These are phyloP conservation scores for Aspergillus melleus DNA, from an alignment of 2,329 filamentous ascomycete species.

Conservation along the genomic window DNA sequence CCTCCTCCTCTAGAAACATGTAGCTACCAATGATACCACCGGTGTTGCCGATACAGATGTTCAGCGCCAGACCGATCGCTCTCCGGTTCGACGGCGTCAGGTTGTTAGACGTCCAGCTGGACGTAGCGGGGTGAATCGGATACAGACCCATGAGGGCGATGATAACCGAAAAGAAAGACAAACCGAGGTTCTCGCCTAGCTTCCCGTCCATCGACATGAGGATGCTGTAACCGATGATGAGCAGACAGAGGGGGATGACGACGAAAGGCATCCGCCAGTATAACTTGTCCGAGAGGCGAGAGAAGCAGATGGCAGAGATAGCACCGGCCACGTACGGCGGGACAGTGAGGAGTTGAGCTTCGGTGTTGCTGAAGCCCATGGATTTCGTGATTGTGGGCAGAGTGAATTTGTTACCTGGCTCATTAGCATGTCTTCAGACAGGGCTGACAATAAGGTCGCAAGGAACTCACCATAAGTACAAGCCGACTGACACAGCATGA, in stretches of 20 bases:
- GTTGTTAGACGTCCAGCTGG: constrained; percentile 29
- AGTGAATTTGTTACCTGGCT: constrained; percentile 36
- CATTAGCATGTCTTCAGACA: constrained; percentile 16
- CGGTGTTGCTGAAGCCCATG: constrained; percentile 36
- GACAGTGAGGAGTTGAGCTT: constrained; percentile 33
- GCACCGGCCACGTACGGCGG: constrained; percentile 29
- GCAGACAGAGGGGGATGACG: constrained; percentile 14
- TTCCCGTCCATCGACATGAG: constrained; percentile 24
- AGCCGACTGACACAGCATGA: constrained; percentile 25
- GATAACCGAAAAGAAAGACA: constrained; percentile 25
- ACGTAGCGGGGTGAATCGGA: constrained; percentile 25
- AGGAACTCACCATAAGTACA: constrained; percentile 22
- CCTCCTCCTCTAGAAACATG: constrained; percentile 25
- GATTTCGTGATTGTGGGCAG: constrained; percentile 40
- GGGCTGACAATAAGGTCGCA: neutral
- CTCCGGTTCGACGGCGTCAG: constrained; percentile 23
- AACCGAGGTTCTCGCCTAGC: constrained; percentile 20
- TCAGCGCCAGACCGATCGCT: constrained; percentile 22
- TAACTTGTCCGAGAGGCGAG: constrained; percentile 23
- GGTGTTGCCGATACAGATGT: constrained; percentile 24
- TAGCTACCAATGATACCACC: constrained; percentile 27
- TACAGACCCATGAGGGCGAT: constrained; percentile 26
- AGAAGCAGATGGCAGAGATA: constrained; percentile 24
- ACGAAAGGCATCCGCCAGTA: constrained; percentile 29
- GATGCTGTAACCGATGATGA: constrained; percentile 19